phyloP scores from a whole-genome alignment of 2,329 filamentous ascomycete species.

The Diaporthe amygdali region DNA sequence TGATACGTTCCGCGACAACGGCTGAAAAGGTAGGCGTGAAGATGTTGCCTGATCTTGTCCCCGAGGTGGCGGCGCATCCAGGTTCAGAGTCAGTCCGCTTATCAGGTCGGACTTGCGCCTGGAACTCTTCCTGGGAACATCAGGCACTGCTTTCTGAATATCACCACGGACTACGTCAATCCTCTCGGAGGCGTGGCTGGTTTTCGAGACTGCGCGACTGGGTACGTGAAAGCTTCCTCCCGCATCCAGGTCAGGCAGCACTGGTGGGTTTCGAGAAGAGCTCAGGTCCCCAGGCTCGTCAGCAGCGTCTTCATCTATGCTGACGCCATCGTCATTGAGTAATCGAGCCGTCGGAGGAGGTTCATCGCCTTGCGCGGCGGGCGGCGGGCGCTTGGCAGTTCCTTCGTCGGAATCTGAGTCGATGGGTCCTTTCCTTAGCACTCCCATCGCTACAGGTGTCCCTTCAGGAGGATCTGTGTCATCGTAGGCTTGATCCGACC shows the following conservation, averaged over 20 bases:
- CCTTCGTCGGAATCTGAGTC: slow-evolving; percentile 65
- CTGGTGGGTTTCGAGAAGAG: slow-evolving; percentile 57
- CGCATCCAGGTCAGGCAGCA: slow-evolving; percentile 64
- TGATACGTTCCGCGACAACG: slow-evolving; percentile 43
- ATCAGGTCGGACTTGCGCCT: slow-evolving; percentile 58
- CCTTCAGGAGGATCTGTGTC: slow-evolving; percentile 72
- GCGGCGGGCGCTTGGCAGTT: slow-evolving; percentile 41
- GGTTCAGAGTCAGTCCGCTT: slow-evolving; percentile 32
- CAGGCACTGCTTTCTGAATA: slow-evolving; percentile 47
- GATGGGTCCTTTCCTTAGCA: slow-evolving; percentile 64
- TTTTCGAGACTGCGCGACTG: slow-evolving; percentile 66
- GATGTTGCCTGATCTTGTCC: slow-evolving; percentile 32
- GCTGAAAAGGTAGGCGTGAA: slow-evolving; percentile 60
- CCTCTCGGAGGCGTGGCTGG: slow-evolving; percentile 47
- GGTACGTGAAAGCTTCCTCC: slow-evolving; percentile 67
- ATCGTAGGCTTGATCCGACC: slow-evolving; percentile 59
- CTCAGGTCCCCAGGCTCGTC: slow-evolving; percentile 45
- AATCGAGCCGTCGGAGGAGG: slow-evolving; percentile 41
- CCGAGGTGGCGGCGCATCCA: slow-evolving; percentile 35
- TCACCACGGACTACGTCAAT: slow-evolving; percentile 30
- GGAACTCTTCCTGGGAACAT: slow-evolving; percentile 76
- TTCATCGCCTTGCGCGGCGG: slow-evolving; percentile 34
- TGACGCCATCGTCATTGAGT: slow-evolving; percentile 52
- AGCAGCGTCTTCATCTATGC: slow-evolving; percentile 47
- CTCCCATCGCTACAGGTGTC: slow-evolving; percentile 68